Evolutionary conservation across 2,329 filamentous ascomycete genomes (phyloP), one percentile per base, ranked within the genome.

Genomic region (Fusarium piperis): DNA sequence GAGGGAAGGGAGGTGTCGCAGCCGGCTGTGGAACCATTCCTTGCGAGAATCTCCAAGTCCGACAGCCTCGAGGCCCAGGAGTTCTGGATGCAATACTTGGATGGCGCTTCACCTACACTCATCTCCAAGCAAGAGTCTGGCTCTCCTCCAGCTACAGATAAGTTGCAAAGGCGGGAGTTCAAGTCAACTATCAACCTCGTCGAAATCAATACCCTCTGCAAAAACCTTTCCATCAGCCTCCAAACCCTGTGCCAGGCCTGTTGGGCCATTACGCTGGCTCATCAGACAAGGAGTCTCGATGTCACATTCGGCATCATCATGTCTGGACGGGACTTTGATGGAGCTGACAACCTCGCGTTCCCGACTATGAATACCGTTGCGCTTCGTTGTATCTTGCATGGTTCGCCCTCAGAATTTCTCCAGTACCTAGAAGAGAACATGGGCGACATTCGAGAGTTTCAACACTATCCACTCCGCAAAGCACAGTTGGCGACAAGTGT

Each of bases 311-410:
- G 95, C 1, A 89, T 93, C 0, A 92, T 98, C 1, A 84, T 97
- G 13, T 94, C 94, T 0, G 95, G 95, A 16, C 88, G 95, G n/a
- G 93, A 96, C 63, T 90, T 89, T 11, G 91, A 93, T 51, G 87
- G 88, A 16, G 88, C 90, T 0, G 88, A 92, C 46, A 80, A 88
- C 28, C 81, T 95, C 13, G 85, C 95, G 77, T 98, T 97, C 75
- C 95, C 95, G 0, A 94, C 93, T 0, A 97, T 98, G 93, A 98
- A 97, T 77, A 97, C 95, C 0, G 90, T 97, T 0, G 89, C 92
- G 0, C 85, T 97, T 9, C 87, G 94, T 12, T 88, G 88, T 2
- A 85, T 95, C 3, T 79, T 97, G 3, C 92, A 96, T 74, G 93
- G 93, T 2, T 90, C 86, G 0, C 82, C 88, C 0, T 71, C 79